These are phyloP conservation scores for Musa itinerans DNA, from an alignment of 176 grass and related monocot species.

Conservation along the genomic window DNA sequence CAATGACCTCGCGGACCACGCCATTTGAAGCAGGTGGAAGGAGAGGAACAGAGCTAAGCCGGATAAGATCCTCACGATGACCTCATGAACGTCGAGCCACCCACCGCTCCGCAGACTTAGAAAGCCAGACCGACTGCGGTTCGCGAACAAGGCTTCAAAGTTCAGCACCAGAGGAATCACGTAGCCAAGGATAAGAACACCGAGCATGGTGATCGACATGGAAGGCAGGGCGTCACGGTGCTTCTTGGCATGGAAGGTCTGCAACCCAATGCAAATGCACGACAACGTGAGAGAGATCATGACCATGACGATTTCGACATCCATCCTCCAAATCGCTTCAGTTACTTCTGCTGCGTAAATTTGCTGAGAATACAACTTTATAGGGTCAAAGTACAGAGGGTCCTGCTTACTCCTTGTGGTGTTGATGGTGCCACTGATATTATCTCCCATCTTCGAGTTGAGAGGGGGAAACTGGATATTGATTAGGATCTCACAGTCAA, in stretches of 20 bases:
- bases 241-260: not conserved
- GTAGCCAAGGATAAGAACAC: not conserved
- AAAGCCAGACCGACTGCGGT: constrained; percentile 12
- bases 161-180: constrained; percentile 13
- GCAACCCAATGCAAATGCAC: not conserved
- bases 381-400: not conserved
- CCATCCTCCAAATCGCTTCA: not conserved
- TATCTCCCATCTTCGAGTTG: not conserved
- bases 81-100: constrained; percentile 36
- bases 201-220: constrained; percentile 1
- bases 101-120: not conserved
- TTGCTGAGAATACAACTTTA: not conserved
- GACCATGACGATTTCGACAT: not conserved
- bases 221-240: not conserved
- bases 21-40: constrained; percentile 28
- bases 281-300: not conserved
- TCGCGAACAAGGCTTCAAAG: constrained; percentile 46
- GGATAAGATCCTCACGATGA: constrained; percentile 35
- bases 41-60: constrained; percentile 38
- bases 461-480: constrained; percentile 30
- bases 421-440: constrained; percentile 21
- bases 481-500: constrained; percentile 40
- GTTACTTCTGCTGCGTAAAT: not conserved
- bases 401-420: not conserved
- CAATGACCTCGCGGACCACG: not conserved